Base-by-base conservation (phyloP, 805 yeast genomes). In the Kluyveromyces nonfermentans region DNA sequence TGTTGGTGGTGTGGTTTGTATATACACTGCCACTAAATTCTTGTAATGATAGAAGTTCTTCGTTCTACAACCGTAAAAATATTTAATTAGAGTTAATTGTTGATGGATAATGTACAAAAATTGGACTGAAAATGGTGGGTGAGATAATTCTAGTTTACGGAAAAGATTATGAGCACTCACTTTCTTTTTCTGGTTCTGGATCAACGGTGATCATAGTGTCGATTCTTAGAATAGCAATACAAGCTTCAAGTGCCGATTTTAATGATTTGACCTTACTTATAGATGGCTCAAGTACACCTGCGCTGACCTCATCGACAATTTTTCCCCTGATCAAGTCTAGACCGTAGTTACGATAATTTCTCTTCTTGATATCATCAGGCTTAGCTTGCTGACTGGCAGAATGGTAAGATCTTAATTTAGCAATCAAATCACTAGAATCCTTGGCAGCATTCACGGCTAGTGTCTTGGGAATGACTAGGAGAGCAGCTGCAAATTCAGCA, bases 171-270 rank as follows among this genome's bases (percentile, higher is more conserved):
- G 17, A 9, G 20, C 35, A 33, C n/a, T 38, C 41, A 10, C 34
- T 96, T 69, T 89, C 95, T 69, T 78, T 80, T 50, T 83, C 86
- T 40, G 85, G 88, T 61, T 93, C 98, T 10, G 98, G 98, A 57
- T 90, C 94, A 49, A 93, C 96, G 40, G 87, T 85, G 59, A 93
- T 90, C 95, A 90, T 89, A 41, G 99, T 93, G 65, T 93, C 99
- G 59, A 93, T 93, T 73, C 99, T 82, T 57, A 94, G 73, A 51
- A 93, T 93, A 31, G 97, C 95, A 65, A 94, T 81, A 69, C 98
- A 93, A 2, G 99, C 99, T 71, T 93, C 99, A 53, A 93, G 77
- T 5, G 98, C 97, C 47, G 94, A 82, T 67, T 94, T 89, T 63
- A 94, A 77, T 9, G 96, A 82, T 66, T 88, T 89, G 60, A 93